Evolutionary conservation across 2,329 filamentous ascomycete species (phyloP).

Genomic region (Monilinia vaccinii-corymbosi): DNA sequence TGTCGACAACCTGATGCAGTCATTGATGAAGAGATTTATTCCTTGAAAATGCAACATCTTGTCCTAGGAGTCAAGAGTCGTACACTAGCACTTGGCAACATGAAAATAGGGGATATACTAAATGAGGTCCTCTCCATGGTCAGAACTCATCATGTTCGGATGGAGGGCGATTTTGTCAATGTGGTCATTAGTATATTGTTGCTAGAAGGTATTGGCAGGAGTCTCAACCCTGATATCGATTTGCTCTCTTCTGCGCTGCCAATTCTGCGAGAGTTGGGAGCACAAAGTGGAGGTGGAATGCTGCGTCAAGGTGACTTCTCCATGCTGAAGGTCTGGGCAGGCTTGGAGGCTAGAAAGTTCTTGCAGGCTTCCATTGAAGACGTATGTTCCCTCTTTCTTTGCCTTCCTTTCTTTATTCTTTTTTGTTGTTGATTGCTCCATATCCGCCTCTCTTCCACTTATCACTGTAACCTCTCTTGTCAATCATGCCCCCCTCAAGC

Average conservation of each 20-base stretch:
- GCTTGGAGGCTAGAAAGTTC: slow-evolving; percentile 79
- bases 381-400: slow-evolving; percentile 40
- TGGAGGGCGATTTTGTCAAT: slow-evolving; percentile 97
- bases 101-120: slow-evolving; percentile 93
- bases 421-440: not conserved
- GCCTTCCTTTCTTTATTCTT: not conserved
- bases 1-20: slow-evolving; percentile 89
- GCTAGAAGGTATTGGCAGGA: slow-evolving; percentile 87
- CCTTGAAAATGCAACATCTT: slow-evolving; percentile 92
- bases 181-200: slow-evolving; percentile 92
- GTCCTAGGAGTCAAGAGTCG: slow-evolving; percentile 83
- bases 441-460: not conserved
- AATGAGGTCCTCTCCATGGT: slow-evolving; percentile 91
- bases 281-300: slow-evolving; percentile 63
- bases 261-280: slow-evolving; percentile 79
- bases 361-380: slow-evolving; percentile 85
- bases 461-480: not conserved
- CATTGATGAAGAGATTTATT: slow-evolving; percentile 81
- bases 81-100: slow-evolving; percentile 84
- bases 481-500: not conserved
- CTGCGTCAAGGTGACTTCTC: slow-evolving; percentile 65
- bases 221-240: slow-evolving; percentile 77
- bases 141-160: slow-evolving; percentile 77
- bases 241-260: slow-evolving; percentile 79
- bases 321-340: slow-evolving; percentile 87